phyloP scores from a whole-genome alignment of 1,139 yeast species.

The Zygoascus meyerae region DNA sequence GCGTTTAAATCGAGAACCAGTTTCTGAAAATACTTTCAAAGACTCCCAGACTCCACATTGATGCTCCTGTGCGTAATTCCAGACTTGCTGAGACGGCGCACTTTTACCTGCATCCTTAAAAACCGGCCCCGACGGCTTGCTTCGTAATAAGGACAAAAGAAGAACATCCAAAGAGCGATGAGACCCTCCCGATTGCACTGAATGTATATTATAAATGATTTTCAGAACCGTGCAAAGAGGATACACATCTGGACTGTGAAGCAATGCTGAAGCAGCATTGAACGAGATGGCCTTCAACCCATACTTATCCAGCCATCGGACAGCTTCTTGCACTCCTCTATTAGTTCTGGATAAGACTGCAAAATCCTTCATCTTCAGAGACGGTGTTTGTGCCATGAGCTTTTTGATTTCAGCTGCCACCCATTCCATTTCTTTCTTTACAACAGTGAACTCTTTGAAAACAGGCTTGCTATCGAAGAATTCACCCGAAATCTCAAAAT shows the following conservation, averaged over 20 bases:
- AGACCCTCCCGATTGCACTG: neutral
- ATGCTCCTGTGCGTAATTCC: neutral
- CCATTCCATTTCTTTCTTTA: constrained; percentile 18
- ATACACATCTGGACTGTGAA: constrained; percentile 12
- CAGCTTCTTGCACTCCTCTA: constrained; percentile 10
- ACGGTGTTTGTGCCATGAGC: constrained; percentile 9
- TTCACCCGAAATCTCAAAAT: constrained; percentile 25
- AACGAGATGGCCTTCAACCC: constrained; percentile 12
- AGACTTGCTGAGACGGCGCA: constrained; percentile 1
- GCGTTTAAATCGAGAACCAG: neutral
- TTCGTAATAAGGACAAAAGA: constrained; percentile 3
- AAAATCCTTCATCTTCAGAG: constrained; percentile 17
- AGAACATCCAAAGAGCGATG: constrained; percentile 1
- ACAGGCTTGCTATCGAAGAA: constrained; percentile 14
- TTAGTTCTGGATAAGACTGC: constrained; percentile 20
- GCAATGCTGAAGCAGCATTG: constrained; percentile 13
- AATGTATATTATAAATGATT: constrained; percentile 6
- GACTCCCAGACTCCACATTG: neutral
- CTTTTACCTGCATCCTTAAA: constrained; percentile 5
- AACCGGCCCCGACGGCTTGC: constrained; percentile 8
- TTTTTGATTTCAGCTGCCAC: constrained; percentile 13
- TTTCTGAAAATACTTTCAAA: neutral
- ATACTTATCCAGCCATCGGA: constrained; percentile 9
- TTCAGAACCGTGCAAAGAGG: constrained; percentile 16
- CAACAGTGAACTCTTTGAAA: constrained; percentile 7